Percentiles rank a stretch among this genome's conserved stretches.
Evolutionary conservation across 495 filamentous ascomycete genomes (phyloP).

Genomic region (Astrothelium subdiscretum): DNA sequence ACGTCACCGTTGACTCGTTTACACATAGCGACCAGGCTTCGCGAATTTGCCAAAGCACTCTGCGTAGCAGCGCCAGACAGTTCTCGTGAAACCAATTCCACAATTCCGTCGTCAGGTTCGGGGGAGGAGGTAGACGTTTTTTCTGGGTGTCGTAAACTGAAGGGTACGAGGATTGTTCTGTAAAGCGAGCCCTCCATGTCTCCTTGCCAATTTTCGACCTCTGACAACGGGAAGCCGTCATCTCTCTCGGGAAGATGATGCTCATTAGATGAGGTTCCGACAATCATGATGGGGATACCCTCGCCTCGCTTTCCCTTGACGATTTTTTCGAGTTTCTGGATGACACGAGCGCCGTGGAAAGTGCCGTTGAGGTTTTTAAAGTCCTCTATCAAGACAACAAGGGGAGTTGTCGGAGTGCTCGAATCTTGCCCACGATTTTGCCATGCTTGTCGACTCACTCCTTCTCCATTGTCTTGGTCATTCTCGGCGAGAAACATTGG

Average conservation of each 20-base stretch:
- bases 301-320: slow-evolving; percentile 54
- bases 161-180: background rate
- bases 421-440: background rate
- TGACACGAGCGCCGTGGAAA: slow-evolving; percentile 44
- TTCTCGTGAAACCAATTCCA: background rate
- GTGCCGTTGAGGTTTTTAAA: slow-evolving; percentile 60
- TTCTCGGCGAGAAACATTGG: background rate
- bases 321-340: slow-evolving; percentile 54
- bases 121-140: background rate
- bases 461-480: background rate
- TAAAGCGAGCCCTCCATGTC: background rate
- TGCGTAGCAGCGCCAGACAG: background rate
- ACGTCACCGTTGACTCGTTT: background rate
- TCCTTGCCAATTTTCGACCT: background rate
- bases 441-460: background rate
- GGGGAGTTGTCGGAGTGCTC: background rate
- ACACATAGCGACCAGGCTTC: background rate
- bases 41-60: background rate
- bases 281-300: slow-evolving; percentile 56
- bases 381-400: slow-evolving; percentile 67
- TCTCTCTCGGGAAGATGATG: background rate
- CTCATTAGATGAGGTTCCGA: slow-evolving; percentile 45
- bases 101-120: background rate
- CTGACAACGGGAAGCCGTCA: background rate
- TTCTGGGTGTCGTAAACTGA: background rate